These are phyloP conservation scores for Diversispora epigaea DNA, from an alignment of 192 early-diverging fungal species.

Conservation along the genomic window DNA sequence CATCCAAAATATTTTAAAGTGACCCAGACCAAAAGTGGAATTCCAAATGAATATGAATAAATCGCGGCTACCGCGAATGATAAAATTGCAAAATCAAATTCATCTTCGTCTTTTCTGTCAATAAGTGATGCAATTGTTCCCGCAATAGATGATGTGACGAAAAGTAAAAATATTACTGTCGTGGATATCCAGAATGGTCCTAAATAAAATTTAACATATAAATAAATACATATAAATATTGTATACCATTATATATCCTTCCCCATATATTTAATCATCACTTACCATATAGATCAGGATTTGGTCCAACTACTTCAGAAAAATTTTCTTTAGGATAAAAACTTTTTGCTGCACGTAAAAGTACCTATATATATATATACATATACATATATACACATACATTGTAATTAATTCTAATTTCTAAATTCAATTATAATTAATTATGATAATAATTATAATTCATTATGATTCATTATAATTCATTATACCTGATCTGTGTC, in stretches of 20 bases:
- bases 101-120: slow-evolving; percentile 45
- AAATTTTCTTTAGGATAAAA: slow-evolving; percentile 77
- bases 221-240: neutral
- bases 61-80: slow-evolving; percentile 78
- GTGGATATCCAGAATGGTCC: slow-evolving; percentile 98
- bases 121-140: slow-evolving; percentile 76
- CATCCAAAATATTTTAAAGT: slow-evolving; percentile 83
- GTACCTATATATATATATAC: slow-evolving; percentile 48
- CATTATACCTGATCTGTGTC: slow-evolving; percentile 75
- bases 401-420: neutral
- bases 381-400: neutral
- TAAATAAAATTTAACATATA: slow-evolving; percentile 30
- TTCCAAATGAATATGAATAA: slow-evolving; percentile 75
- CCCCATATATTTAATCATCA: slow-evolving; percentile 5
- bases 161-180: slow-evolving; percentile 93
- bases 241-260: slow-evolving; percentile 18
- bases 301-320: slow-evolving; percentile 71
- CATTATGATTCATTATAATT: neutral
- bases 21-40: slow-evolving; percentile 76
- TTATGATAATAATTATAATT: no score
- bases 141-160: slow-evolving; percentile 90
- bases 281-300: slow-evolving; percentile 93
- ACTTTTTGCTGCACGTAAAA: slow-evolving; percentile 68
- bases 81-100: slow-evolving; percentile 80
- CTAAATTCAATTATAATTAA: no score